These are phyloP conservation scores for Discostella stelligeroides DNA, from an alignment of 108 stramenopile species.

Conservation along the genomic window DNA sequence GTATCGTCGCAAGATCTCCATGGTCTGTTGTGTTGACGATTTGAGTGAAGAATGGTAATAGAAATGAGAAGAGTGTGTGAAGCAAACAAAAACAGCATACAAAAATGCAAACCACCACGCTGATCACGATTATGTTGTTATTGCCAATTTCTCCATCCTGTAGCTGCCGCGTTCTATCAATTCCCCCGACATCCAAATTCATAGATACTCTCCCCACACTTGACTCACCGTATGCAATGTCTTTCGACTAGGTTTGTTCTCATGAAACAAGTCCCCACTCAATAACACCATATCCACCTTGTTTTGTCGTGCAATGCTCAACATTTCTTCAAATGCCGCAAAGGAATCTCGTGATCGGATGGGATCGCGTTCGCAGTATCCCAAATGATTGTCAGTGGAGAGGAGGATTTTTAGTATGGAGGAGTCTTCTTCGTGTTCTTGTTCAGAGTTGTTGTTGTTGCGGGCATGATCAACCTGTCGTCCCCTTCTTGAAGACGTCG, in stretches of 20 bases:
- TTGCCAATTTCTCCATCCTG: too few relatives aligned
- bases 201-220: too few relatives aligned
- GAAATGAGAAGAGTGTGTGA: too few relatives aligned
- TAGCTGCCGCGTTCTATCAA: too few relatives aligned
- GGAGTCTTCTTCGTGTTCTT: conserved; percentile 38
- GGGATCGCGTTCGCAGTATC: conserved; percentile 91
- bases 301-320: conserved; percentile 65
- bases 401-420: conserved; percentile 90
- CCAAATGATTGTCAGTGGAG: conserved; percentile 97
- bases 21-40: too few relatives aligned
- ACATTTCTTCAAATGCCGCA: conserved; percentile 95
- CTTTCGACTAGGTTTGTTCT: conserved; percentile 92
- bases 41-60: too few relatives aligned
- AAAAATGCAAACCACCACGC: too few relatives aligned
- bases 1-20: conserved; percentile 91
- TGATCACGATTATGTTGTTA: too few relatives aligned
- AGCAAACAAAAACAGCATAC: too few relatives aligned
- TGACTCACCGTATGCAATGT: conserved; percentile 66
- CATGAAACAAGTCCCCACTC: conserved; percentile 97
- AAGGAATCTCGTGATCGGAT: conserved; percentile 93
- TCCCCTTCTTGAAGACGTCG: too few relatives aligned
- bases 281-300: conserved; percentile 87
- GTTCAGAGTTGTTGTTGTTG: conserved; percentile 1
- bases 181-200: too few relatives aligned
- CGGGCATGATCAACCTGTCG: too few relatives aligned